Percentiles rank a stretch among this genome's conserved stretches.
Conservation (phyloP, 1,139 yeast species). For the Blastobotrys apis region DNA sequence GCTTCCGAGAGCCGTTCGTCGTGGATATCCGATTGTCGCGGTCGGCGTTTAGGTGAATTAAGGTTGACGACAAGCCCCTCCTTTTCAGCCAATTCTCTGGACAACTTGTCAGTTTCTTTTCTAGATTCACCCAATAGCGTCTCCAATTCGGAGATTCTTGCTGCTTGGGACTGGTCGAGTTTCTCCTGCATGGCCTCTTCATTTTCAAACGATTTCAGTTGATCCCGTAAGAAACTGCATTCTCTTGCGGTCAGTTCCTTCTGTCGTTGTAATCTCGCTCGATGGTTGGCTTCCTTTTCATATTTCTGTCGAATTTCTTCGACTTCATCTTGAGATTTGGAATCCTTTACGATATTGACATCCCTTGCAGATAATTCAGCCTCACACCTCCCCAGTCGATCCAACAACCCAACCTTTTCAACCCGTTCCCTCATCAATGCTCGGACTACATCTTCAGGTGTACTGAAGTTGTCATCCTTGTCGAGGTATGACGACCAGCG, state of each 20-base stretch:
- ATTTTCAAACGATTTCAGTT: conserved; percentile 39
- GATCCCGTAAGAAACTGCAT: conserved; percentile 53
- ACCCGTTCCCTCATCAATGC: conserved; percentile 33
- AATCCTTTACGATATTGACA: conserved; percentile 31
- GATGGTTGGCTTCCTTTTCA: conserved; percentile 35
- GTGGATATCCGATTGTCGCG: conserved; percentile 18
- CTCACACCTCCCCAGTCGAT: conserved; percentile 34
- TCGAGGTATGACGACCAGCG: conserved; percentile 36
- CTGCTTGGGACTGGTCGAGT: conserved; percentile 17
- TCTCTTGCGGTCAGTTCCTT: conserved; percentile 56
- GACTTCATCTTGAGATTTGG: conserved; percentile 38
- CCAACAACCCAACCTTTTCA: conserved; percentile 32
- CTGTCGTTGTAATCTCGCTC: conserved; percentile 50
- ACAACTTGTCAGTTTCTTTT: conserved; percentile 46
- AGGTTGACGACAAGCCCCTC: conserved; percentile 29
- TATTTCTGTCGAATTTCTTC: conserved; percentile 35
- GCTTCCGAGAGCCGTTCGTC: conserved; percentile 39
- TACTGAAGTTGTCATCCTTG: conserved; percentile 29
- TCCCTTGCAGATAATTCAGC: conserved; percentile 30
- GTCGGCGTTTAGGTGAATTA: conserved; percentile 24
- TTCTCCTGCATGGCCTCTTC: conserved; percentile 29
- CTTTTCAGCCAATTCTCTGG: conserved; percentile 37
- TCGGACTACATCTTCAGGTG: conserved; percentile 36
- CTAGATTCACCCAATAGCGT: conserved; percentile 55
- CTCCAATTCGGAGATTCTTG: conserved; percentile 44